Evolutionary conservation across 495 filamentous ascomycete species (phyloP).

Genomic region (Aspergillus affinis): DNA sequence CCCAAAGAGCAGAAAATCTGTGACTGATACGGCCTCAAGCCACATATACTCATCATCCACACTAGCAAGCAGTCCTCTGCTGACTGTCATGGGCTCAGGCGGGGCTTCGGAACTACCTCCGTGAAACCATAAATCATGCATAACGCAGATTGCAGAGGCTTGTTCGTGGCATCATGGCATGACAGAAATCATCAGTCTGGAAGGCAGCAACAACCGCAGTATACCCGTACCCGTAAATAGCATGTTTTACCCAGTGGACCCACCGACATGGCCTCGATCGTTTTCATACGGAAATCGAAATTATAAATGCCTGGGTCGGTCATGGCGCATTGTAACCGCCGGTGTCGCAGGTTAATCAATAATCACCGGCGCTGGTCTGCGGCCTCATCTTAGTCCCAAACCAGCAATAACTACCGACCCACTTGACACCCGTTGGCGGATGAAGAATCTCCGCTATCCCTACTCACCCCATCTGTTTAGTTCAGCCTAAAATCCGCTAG

Average conservation of each 20-base stretch:
- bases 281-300: neutral
- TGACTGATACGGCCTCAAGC: neutral
- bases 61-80: neutral
- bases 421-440: conserved; percentile 2
- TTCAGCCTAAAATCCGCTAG: neutral
- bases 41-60: neutral
- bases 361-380: neutral
- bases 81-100: neutral
- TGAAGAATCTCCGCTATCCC: neutral
- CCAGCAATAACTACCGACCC: conserved; percentile 2
- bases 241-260: neutral
- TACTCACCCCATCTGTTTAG: neutral
- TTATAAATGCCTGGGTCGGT: neutral
- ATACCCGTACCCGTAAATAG: neutral
- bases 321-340: neutral
- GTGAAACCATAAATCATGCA: neutral
- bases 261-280: neutral
- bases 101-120: neutral
- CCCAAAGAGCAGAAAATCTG: neutral
- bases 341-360: neutral
- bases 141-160: neutral
- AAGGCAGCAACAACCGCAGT: neutral
- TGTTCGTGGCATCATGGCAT: neutral
- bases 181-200: neutral
- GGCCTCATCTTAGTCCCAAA: neutral